These are phyloP conservation scores for Penicillium sp. DNA, from an alignment of 2,329 filamentous ascomycete genomes.

Conservation along the genomic window DNA sequence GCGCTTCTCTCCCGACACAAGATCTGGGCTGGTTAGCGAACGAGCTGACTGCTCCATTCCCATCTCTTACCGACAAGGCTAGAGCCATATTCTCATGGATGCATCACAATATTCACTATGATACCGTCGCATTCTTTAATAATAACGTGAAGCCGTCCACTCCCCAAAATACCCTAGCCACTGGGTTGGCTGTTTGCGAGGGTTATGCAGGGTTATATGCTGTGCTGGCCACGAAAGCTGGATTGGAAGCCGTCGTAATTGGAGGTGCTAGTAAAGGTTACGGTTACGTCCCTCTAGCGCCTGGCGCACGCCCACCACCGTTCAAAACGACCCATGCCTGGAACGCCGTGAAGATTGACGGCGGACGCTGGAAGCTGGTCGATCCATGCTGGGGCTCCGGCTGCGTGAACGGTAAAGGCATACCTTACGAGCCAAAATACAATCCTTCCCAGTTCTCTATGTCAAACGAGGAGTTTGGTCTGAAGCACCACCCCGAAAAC, in stretches of 20 bases:
- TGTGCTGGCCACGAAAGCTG: constrained; percentile 74
- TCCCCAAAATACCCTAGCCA: constrained; percentile 70
- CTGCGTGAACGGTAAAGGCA: constrained; percentile 54
- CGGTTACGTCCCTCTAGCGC: constrained; percentile 64
- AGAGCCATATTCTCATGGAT: constrained; percentile 92
- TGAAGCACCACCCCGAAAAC: constrained; percentile 75
- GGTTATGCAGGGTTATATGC: constrained; percentile 85
- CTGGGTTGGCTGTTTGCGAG: constrained; percentile 83
- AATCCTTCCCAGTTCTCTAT: constrained; percentile 61
- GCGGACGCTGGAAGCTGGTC: constrained; percentile 84
- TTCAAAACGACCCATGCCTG: constrained; percentile 74
- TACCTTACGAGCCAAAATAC: constrained; percentile 68
- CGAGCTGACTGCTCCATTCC: constrained; percentile 75
- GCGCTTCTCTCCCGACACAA: constrained; percentile 67
- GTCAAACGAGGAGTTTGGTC: constrained; percentile 77
- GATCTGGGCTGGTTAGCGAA: constrained; percentile 73
- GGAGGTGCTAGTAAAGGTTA: constrained; percentile 84
- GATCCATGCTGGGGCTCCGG: constrained; percentile 95
- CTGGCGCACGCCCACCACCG: constrained; percentile 66
- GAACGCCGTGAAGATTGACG: constrained; percentile 88
- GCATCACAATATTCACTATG: constrained; percentile 89
- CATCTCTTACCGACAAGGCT: constrained; percentile 85
- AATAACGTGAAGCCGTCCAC: constrained; percentile 66
- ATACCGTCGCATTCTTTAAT: constrained; percentile 75
- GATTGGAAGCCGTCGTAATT: constrained; percentile 74